Evolutionary conservation across 2,329 filamentous ascomycete genomes (phyloP), one percentile per base, ranked within the genome.

Genomic region (Cladosporium sp.): DNA sequence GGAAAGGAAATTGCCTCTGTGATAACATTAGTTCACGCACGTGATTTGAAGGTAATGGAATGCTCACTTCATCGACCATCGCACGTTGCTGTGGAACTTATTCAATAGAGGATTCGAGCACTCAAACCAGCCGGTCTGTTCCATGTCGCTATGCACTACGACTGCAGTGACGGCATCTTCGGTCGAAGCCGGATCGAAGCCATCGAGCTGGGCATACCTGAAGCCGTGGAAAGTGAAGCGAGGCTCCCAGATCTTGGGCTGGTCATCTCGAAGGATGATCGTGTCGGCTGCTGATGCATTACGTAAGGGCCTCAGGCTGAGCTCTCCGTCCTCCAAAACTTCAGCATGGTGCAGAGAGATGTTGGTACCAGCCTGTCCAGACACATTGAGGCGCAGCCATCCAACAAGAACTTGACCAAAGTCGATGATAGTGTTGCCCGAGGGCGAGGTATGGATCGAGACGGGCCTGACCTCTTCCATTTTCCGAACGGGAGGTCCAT

Each of bases 371-470:
- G 71, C 70, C 0, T 76, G 74, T 0, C 77, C 80, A 46, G 68
- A 68, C 1, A 82, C 71, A 36, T 51, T 54, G 1, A 86, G 68
- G 0, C 75, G 74, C 1, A 86, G 64, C 68, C 79, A 79, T 1
- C 85, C 86, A 0, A 86, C 85, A 0, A 87, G 74, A 68, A 88
- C 87, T 69, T 88, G 85, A 1, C 85, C 85, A 71, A 87, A 87
- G 67, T 88, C 84, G 34, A 87, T 66, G 1, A 86, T 74, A 0
- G 76, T 81, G 68, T 84, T 84, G 5, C 83, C 82, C 0, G 79
- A 79, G 0, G 77, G 74, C 0, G 79, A 77, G 3, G 48, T 70
- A 30, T 77, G 71, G 7, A 78, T 72, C 1, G 72, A 58, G 3
- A 66, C 58, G 0, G 77, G 73, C 25, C 69, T 70, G 36, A 76